Conservation (phyloP, 345 rosid genomes). For the Draba incana region DNA sequence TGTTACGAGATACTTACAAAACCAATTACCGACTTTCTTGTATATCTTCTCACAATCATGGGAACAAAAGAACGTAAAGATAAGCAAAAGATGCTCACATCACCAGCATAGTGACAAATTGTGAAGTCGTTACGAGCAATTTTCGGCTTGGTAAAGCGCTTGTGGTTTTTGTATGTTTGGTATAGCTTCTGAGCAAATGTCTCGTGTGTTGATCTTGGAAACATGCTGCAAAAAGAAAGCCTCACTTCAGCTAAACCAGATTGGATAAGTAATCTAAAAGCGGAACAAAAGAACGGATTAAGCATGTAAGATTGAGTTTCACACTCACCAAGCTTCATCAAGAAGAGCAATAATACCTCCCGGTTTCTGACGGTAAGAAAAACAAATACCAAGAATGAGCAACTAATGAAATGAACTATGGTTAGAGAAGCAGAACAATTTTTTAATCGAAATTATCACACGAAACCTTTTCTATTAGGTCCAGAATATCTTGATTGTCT, state of each 20-base stretch:
- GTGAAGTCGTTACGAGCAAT: conserved; percentile 96
- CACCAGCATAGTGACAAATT: conserved; percentile 97
- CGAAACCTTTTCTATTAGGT: conserved; percentile 95
- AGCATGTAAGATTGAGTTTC: conserved; percentile 1
- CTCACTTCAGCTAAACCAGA: conserved; percentile 15
- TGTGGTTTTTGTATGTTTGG: conserved; percentile 91
- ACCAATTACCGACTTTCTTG: conserved; percentile 22
- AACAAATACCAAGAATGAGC: conserved; percentile 22
- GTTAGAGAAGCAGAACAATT: too few relatives aligned
- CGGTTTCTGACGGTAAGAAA: conserved; percentile 74
- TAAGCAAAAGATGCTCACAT: conserved; percentile 59
- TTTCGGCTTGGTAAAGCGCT: conserved; percentile 95
- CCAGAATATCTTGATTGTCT: conserved; percentile 92
- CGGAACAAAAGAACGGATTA: conserved; percentile 8
- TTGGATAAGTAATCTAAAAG: conserved; percentile 10
- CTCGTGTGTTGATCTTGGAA: conserved; percentile 98
- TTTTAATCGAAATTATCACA: conserved; percentile 8
- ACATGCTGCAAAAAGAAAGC: conserved; percentile 70
- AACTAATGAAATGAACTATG: conserved; percentile 4
- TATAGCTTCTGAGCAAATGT: conserved; percentile 98
- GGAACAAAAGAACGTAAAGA: conserved; percentile 14
- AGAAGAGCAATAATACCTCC: conserved; percentile 99
- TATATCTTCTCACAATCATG: conserved; percentile 25
- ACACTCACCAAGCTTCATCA: conserved; percentile 98
- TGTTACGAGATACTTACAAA: conserved; percentile 17